Conservation (phyloP, 2,329 filamentous ascomycete genomes). For the Scedosporium dehoogii region DNA sequence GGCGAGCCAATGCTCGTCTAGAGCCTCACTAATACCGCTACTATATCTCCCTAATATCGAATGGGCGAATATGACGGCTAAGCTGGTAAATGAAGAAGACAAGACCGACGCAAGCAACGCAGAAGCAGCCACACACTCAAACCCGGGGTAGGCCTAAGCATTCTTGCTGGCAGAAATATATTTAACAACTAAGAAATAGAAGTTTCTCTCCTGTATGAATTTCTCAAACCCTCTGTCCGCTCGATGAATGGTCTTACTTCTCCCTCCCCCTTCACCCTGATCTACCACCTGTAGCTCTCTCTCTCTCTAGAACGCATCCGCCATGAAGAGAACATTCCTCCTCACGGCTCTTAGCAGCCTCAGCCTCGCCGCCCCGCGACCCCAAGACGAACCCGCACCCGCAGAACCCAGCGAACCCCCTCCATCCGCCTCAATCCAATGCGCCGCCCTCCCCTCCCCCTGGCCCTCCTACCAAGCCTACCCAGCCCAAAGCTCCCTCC, state of each 20-base stretch:
- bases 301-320: constrained; percentile 6
- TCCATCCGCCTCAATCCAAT: constrained; percentile 7
- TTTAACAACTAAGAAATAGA: not conserved
- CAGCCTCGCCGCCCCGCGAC: constrained; percentile 1
- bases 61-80: constrained; percentile 5
- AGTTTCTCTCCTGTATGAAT: not conserved
- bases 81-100: constrained; percentile 3
- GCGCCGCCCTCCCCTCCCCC: constrained; percentile 17
- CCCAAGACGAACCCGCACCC: constrained; percentile 1
- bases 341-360: constrained; percentile 3
- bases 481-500: constrained; percentile 26
- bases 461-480: constrained; percentile 25
- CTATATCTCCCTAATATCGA: not conserved
- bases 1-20: not conserved
- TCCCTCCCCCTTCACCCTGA: not conserved
- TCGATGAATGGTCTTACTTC: not conserved
- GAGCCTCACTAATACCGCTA: not conserved
- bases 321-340: constrained; percentile 1
- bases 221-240: not conserved
- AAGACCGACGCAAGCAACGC: not conserved
- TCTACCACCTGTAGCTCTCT: not conserved
- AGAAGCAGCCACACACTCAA: not conserved
- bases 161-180: not conserved
- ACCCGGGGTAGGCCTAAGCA: not conserved
- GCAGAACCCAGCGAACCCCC: not conserved